A percentile compares a stretch with the other conserved stretches of the same genome.
Evolutionary conservation across 2,329 filamentous ascomycete species (phyloP).

Genomic region (Aspergillus spinulosporus): DNA sequence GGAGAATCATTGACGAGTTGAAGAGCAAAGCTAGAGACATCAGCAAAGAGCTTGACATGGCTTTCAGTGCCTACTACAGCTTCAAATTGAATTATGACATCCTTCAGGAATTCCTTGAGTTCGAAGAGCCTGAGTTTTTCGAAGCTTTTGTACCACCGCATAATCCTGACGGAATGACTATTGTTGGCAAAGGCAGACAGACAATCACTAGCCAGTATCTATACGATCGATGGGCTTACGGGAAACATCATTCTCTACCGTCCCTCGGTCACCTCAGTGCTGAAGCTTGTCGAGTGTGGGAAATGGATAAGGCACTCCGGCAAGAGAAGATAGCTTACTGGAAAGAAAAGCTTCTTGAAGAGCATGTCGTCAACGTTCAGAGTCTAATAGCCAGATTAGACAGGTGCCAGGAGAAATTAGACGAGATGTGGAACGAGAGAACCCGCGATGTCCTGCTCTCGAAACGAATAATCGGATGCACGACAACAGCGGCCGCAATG

Average conservation of each 20-base stretch:
- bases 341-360: conserved; percentile 50
- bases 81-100: conserved; percentile 4
- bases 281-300: conserved; percentile 51
- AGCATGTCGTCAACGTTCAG: conserved; percentile 43
- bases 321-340: conserved; percentile 43
- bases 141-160: conserved; percentile 58
- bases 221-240: conserved; percentile 54
- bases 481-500: conserved; percentile 12
- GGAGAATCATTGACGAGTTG: conserved; percentile 46
- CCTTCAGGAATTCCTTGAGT: conserved; percentile 51
- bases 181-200: conserved; percentile 50
- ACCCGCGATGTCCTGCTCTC: conserved; percentile 35
- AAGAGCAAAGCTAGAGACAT: conserved; percentile 40
- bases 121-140: conserved; percentile 52
- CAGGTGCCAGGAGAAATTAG: conserved; percentile 17
- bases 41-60: conserved; percentile 21
- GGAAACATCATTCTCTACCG: conserved; percentile 1
- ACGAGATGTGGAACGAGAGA: conserved; percentile 27
- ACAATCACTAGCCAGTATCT: conserved; percentile 52
- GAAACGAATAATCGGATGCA: conserved; percentile 36
- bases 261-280: conserved; percentile 16
- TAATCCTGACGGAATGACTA: conserved; percentile 47
- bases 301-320: conserved; percentile 45
- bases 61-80: conserved; percentile 23
- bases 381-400: conserved; percentile 17